These are phyloP conservation scores for Andrographis paniculata DNA, from an alignment of 305 asterid species.

Conservation along the genomic window DNA sequence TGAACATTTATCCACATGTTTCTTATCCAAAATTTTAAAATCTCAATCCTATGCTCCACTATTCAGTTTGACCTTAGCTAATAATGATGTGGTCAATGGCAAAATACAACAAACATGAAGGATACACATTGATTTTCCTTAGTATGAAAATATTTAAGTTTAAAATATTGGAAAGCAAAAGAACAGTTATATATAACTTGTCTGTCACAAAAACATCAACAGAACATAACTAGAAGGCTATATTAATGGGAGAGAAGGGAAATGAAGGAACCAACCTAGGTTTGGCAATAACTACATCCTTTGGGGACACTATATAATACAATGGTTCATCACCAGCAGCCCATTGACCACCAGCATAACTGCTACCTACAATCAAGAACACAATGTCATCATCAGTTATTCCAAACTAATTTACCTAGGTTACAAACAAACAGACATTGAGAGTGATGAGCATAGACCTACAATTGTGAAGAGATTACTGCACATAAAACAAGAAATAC, in stretches of 20 bases:
- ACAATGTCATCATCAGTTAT: conserved; percentile 18
- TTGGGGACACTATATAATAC: conserved; percentile 89
- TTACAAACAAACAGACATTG: conserved; percentile 14
- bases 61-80: not conserved
- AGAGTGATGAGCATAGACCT: conserved; percentile 10
- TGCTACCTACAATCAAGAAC: conserved; percentile 61
- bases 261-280: conserved; percentile 64
- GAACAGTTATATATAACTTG: conserved; percentile 3
- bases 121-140: too few species aligned
- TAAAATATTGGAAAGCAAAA: conserved; percentile 10
- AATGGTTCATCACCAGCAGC: conserved; percentile 98
- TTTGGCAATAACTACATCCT: conserved; percentile 96
- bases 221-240: conserved; percentile 11
- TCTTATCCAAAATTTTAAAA: not conserved
- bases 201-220: conserved; percentile 12
- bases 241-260: conserved; percentile 11
- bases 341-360: conserved; percentile 97
- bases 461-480: conserved; percentile 1
- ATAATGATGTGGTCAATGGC: not conserved
- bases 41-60: not conserved
- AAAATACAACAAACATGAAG: not conserved
- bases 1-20: conserved; percentile 6
- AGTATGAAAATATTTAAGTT: conserved; percentile 1
- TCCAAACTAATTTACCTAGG: conserved; percentile 15
- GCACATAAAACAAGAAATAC: conserved; percentile 30